Evolutionary conservation across 2,329 filamentous ascomycete species (phyloP), one percentile per base, ranked within the genome.

Genomic region (Scortechinia acanthostroma): DNA sequence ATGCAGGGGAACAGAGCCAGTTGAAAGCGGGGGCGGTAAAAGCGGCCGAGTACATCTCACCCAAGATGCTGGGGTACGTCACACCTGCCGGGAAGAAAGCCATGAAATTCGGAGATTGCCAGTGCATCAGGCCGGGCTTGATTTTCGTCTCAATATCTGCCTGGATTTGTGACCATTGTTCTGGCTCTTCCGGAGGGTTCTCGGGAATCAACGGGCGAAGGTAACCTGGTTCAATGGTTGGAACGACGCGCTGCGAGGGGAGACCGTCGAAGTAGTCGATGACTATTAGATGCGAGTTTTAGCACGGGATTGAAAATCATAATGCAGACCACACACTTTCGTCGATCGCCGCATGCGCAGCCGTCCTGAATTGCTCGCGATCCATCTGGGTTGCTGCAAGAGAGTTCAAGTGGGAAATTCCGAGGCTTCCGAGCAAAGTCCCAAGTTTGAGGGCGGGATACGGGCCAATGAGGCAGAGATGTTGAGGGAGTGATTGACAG

Each of bases 41-140:
- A 0, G 83, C 80, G 0, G 80, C 79, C 14, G 76, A 82, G 62
- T 87, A 88, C 64, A 88, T 72, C 55, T 88, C 84, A 2, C 82
- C 84, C 3, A 88, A 66, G 56, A 88, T 85, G 19, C 74, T 68
- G 0, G 83, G 83, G 52, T 80, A 88, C 1, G 80, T 80, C 3
- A 77, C 76, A 25, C 71, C 75, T 3, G 82, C 80, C 0, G 83
- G 80, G 59, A 83, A 88, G 65, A 85, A 88, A 2, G 84, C 84
- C 80, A 88, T 86, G 66, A 86, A 88, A 51, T 86, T 86, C 2
- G 81, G 84, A 0, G 76, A 81, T 58, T 88, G 83, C 66, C 84
- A 88, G 59, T 88, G 83, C 0, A 84, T 88, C 22, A 88, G 60
- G 1, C 84, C 84, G 0, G 84, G 84, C 63, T 86, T 79, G 53